Conservation (phyloP, 768 basidiomycete species). For the Pilatotrama ljubarskyi region DNA sequence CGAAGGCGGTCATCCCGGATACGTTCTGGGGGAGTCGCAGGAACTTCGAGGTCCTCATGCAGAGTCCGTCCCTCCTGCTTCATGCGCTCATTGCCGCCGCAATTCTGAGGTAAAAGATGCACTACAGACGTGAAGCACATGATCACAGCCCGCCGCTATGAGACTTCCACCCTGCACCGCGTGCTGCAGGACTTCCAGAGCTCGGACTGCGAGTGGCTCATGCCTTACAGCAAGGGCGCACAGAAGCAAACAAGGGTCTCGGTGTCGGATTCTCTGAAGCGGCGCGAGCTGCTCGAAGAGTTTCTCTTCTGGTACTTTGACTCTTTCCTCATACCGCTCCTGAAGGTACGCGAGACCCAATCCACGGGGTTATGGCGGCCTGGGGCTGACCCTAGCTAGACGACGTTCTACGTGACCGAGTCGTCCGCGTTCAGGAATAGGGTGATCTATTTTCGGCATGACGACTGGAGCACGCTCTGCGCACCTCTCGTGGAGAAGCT, state of each 20-base stretch:
- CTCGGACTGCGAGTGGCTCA: conserved; percentile 79
- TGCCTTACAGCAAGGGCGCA: conserved; percentile 42
- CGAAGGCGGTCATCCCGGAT: conserved; percentile 69
- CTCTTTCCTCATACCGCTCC: conserved; percentile 73
- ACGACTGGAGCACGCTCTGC: conserved; percentile 88
- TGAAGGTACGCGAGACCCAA: conserved; percentile 57
- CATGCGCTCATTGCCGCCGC: too few relatives aligned
- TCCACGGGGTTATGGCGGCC: too few relatives aligned
- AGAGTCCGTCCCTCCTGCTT: conserved; percentile 43
- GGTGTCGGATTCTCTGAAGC: conserved; percentile 70
- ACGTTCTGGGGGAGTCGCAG: conserved; percentile 73
- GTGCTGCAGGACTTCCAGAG: conserved; percentile 76
- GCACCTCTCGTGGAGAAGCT: conserved; percentile 79
- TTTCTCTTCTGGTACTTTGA: conserved; percentile 96
- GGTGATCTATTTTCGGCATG: conserved; percentile 90
- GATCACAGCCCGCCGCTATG: conserved; percentile 75
- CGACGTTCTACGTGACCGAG: conserved; percentile 92
- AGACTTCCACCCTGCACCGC: conserved; percentile 73
- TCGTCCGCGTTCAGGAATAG: conserved; percentile 82
- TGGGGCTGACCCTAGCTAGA: conserved; percentile 45
- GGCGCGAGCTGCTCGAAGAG: conserved; percentile 80
- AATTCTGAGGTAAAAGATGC: not conserved
- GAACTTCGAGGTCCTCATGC: conserved; percentile 62
- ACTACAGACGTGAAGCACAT: conserved; percentile 70
- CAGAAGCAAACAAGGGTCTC: conserved; percentile 49